Evolutionary conservation across 768 basidiomycete genomes (phyloP), one percentile per base, ranked within the genome.

Genomic region (Psilocybe azurescens): DNA sequence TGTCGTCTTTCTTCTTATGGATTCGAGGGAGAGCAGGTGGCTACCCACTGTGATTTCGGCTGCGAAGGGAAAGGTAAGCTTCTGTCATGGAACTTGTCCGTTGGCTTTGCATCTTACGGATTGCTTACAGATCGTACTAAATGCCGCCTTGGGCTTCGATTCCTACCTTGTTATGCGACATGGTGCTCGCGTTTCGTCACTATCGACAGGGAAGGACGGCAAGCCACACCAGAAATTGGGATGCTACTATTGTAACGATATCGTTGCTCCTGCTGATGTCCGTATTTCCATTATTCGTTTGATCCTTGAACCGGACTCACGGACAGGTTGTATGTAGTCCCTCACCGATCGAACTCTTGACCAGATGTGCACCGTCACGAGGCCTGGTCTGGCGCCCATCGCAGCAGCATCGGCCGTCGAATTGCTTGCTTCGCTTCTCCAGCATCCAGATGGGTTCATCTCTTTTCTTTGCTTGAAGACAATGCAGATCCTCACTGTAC

Each of bases 321-420:
- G 70, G 86, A 54, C 39, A 53, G 5, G 53, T 24, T 20, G 18
- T 46, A 18, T 54, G 4, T 56, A 80, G 80, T 81, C 79, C 9
- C 73, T 83, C 84, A 91, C 92, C 0, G 97, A 99, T 72, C 85
- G 95, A 46, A 97, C 96, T 3, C 84, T 99, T 13, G 97, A 99
- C 73, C 97, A 99, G 73, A 98, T 98, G 97, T 99, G 97, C 72
- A 99, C 97, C 0, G 97, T 99, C 32, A 98, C 97, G 0, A 81
- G 97, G 20, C 97, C 97, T 0, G 97, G 97, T 0, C 82, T 99
- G 1, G 97, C 97, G 0, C 87, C 94, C 0, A 94, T 98, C 55
- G 97, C 97, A 0, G 87, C 92, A 1, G 90, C 96, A 0, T 92
- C 91, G 0, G 95, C 95, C 0, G 97, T 98, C 1, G 97, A 99